These are phyloP conservation scores for Camellia lanceoleosa DNA, from an alignment of 148 eudicot species.

Conservation along the genomic window DNA sequence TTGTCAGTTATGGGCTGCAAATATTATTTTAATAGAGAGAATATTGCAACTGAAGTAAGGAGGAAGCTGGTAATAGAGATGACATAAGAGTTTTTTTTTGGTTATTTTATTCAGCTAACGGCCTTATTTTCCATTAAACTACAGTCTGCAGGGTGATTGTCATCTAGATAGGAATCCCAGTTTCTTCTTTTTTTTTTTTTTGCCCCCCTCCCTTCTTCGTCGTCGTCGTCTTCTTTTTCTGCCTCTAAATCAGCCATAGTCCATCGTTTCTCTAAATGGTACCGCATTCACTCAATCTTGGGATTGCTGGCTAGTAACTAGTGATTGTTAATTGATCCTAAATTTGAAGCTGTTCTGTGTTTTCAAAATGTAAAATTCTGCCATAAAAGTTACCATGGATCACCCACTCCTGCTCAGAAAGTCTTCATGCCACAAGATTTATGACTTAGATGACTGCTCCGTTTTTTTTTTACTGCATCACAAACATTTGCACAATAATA, in stretches of 20 bases:
- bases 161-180: not conserved
- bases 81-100: not conserved
- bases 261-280: not conserved
- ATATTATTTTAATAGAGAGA: not conserved
- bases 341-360: not conserved
- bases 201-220: no score
- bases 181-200: not conserved
- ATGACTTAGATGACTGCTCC: not conserved
- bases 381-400: no score
- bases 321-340: not conserved
- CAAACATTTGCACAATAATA: not conserved
- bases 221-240: no score
- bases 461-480: not conserved
- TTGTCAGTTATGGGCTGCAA: not conserved
- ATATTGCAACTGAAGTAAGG: constrained; percentile 2
- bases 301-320: not conserved
- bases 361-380: not conserved
- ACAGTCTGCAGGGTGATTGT: not conserved
- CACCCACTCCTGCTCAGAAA: no score
- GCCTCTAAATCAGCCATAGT: not conserved
- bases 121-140: not conserved
- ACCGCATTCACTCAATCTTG: not conserved
- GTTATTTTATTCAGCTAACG: not conserved
- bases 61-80: not conserved
- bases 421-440: no score